A percentile compares a stretch with the other conserved stretches of the same genome.
These are phyloP conservation scores for Picea glauca DNA, from an alignment of 75 land plant genomes.

Conservation along the genomic window DNA sequence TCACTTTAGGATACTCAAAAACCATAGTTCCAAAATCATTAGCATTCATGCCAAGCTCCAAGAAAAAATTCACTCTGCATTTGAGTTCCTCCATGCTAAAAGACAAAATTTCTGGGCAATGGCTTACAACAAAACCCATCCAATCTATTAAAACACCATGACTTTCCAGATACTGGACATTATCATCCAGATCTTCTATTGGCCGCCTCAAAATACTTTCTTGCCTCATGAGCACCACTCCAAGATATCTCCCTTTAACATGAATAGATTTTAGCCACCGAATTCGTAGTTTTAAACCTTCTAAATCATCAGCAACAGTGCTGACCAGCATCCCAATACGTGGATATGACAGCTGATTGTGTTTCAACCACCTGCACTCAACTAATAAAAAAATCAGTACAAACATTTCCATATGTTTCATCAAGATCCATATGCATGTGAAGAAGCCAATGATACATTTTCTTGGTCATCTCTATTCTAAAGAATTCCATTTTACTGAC, in stretches of 20 bases:
- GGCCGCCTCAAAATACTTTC: slow-evolving; percentile 35
- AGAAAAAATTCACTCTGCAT: slow-evolving; percentile 44
- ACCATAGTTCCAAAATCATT: slow-evolving; percentile 91
- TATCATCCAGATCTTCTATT: slow-evolving; percentile 42
- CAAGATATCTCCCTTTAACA: slow-evolving; percentile 78
- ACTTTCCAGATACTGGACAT: slow-evolving; percentile 47
- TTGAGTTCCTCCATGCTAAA: slow-evolving; percentile 59
- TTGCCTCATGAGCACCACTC: slow-evolving; percentile 45
- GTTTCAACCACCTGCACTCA: slow-evolving; percentile 80
- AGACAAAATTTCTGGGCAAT: slow-evolving; percentile 68
- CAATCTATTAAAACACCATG: slow-evolving; percentile 73
- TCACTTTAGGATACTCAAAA: slow-evolving; percentile 78
- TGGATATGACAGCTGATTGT: slow-evolving; percentile 64
- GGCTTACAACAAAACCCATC: slow-evolving; percentile 77
- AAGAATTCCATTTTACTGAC: background rate
- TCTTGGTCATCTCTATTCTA: background rate
- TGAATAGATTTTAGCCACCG: slow-evolving; percentile 70
- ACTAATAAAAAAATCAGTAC: background rate
- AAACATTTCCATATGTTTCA: background rate
- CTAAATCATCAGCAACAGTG: slow-evolving; percentile 43
- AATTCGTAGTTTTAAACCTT: slow-evolving; percentile 30
- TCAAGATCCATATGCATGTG: background rate
- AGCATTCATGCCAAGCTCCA: slow-evolving; percentile 63
- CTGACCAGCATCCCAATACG: slow-evolving; percentile 75
- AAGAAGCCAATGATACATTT: background rate